A percentile compares a stretch with the other conserved stretches of the same genome.
phyloP scores from a whole-genome alignment of 2,329 filamentous ascomycete species.

The Tolypocladium album region DNA sequence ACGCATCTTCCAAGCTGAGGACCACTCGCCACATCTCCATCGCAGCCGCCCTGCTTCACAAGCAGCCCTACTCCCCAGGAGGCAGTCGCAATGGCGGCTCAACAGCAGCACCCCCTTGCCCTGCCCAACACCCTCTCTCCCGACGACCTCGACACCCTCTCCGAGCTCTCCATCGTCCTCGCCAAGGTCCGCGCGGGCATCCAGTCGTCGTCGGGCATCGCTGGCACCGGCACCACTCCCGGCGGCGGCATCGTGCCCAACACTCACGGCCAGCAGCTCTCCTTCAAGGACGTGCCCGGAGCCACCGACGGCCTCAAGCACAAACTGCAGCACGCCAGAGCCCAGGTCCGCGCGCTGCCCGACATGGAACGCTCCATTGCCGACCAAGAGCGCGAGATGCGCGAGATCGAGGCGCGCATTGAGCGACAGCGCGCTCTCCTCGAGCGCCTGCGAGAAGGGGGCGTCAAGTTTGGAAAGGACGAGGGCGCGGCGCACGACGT shows the following conservation, averaged over 20 bases:
- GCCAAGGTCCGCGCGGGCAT: conserved; percentile 53
- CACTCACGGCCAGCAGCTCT: conserved; percentile 26
- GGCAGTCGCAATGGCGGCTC: background rate
- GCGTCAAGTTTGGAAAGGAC: conserved; percentile 21
- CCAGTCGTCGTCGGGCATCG: conserved; percentile 27
- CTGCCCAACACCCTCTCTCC: conserved; percentile 60
- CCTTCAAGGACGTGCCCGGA: conserved; percentile 64
- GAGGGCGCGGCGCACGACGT: conserved; percentile 15
- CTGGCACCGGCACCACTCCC: conserved; percentile 26
- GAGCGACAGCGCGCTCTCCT: conserved; percentile 50
- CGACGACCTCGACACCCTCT: conserved; percentile 75
- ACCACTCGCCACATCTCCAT: background rate
- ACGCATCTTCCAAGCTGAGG: background rate
- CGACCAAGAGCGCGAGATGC: conserved; percentile 64
- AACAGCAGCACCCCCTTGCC: conserved; percentile 31
- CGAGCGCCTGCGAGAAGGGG: conserved; percentile 38
- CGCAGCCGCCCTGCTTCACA: background rate
- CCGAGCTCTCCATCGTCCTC: conserved; percentile 69
- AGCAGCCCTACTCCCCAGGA: background rate
- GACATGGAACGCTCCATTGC: conserved; percentile 56
- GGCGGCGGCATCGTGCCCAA: conserved; percentile 15
- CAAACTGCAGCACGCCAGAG: conserved; percentile 69
- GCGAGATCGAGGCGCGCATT: conserved; percentile 53
- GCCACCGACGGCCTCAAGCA: conserved; percentile 73
- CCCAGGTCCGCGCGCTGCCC: conserved; percentile 52